These are phyloP conservation scores for Solanum tacnaense DNA, from an alignment of 257 asterid genomes.

Conservation along the genomic window DNA sequence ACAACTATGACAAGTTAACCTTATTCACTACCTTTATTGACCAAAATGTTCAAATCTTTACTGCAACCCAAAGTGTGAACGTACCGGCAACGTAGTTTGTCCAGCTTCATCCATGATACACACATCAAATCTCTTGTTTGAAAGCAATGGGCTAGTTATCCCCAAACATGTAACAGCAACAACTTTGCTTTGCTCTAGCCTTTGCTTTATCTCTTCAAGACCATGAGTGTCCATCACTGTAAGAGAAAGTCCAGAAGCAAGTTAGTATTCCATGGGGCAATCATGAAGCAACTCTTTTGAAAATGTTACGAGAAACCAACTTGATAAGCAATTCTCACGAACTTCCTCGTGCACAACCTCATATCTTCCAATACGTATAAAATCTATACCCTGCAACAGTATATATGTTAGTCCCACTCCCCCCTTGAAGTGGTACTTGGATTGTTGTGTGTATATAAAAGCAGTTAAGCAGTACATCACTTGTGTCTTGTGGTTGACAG, in stretches of 20 bases:
- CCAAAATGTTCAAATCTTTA: neutral
- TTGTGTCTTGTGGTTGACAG: neutral
- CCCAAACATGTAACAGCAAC: conserved; percentile 97
- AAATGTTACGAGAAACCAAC: conserved; percentile 21
- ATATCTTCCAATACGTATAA: conserved; percentile 78
- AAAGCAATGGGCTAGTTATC: conserved; percentile 75
- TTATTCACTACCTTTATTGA: neutral
- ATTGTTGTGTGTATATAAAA: neutral
- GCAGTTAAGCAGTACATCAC: neutral
- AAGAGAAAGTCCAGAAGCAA: conserved; percentile 9
- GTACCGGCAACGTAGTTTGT: conserved; percentile 90
- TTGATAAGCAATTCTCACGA: conserved; percentile 69
- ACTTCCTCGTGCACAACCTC: conserved; percentile 84
- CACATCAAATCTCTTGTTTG: conserved; percentile 72
- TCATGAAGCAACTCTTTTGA: conserved; percentile 1
- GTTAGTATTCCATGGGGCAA: conserved; percentile 1
- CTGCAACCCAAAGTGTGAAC: neutral
- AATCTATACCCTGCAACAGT: conserved; percentile 67
- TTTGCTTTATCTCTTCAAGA: conserved; percentile 50
- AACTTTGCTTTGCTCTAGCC: conserved; percentile 60
- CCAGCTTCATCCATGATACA: conserved; percentile 99
- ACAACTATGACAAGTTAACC: neutral
- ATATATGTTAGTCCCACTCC: neutral
- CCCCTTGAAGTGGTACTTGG: conserved; percentile 3
- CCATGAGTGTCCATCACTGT: conserved; percentile 50